Evolutionary conservation across 1,139 yeast species (phyloP).

Genomic region (Pichia sp.): DNA sequence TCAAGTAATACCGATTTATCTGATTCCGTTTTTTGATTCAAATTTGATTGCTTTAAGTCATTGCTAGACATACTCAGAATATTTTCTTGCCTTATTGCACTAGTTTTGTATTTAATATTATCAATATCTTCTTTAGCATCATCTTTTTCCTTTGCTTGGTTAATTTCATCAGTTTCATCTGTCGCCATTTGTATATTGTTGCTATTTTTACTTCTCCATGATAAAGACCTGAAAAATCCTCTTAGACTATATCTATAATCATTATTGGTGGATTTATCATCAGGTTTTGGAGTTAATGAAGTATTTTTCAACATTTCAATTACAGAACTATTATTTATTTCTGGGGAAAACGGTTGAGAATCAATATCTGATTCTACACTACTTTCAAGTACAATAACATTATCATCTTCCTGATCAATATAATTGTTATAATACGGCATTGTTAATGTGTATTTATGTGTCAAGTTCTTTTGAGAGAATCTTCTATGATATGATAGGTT

Average conservation of each 20-base stretch:
- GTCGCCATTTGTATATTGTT: not conserved
- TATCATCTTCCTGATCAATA: conserved; percentile 1
- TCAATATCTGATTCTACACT: conserved; percentile 4
- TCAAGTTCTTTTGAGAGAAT: no score
- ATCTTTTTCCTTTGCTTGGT: not conserved
- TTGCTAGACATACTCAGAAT: no score
- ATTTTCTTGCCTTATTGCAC: no score
- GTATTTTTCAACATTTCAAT: conserved; percentile 1
- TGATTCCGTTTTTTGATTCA: no score
- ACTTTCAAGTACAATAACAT: conserved; percentile 2
- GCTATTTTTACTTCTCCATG: conserved; percentile 5
- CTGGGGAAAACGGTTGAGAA: conserved; percentile 2
- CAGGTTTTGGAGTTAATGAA: not conserved
- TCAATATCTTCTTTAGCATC: not conserved
- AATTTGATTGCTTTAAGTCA: no score
- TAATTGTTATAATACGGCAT: not conserved
- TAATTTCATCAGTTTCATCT: not conserved
- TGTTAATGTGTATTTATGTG: no score
- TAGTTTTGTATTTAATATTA: not conserved
- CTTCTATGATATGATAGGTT: no score
- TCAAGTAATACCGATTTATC: no score
- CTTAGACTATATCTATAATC: conserved; percentile 1
- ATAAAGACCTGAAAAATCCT: conserved; percentile 4
- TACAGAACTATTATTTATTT: conserved; percentile 4
- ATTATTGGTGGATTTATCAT: not conserved